phyloP scores from a whole-genome alignment of 139 green algal genomes.

The Bryopsis sp. region DNA sequence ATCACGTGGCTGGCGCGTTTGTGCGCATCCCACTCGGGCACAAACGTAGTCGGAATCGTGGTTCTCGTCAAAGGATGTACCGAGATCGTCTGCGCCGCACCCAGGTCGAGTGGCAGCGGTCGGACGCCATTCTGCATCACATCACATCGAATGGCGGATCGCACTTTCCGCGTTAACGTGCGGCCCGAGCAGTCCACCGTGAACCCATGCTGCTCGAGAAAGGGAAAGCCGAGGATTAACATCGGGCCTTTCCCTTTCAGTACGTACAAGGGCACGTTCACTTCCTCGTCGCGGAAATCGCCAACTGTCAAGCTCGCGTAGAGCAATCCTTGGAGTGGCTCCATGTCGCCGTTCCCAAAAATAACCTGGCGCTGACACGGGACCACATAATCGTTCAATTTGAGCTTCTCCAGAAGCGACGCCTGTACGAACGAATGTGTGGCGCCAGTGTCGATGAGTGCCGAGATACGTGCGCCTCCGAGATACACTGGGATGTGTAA shows the following conservation, averaged over 20 bases:
- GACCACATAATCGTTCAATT: not conserved
- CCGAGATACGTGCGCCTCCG: not conserved
- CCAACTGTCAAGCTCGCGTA: not conserved
- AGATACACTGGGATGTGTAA: constrained; percentile 1
- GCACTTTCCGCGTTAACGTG: too few relatives aligned
- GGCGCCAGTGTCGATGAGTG: constrained; percentile 3
- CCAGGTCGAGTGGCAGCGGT: too few relatives aligned
- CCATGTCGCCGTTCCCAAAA: not conserved
- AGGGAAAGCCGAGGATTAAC: constrained; percentile 2
- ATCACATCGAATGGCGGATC: too few relatives aligned
- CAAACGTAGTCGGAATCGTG: too few relatives aligned
- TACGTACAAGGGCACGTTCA: not conserved
- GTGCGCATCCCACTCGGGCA: too few relatives aligned
- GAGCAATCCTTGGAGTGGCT: not conserved
- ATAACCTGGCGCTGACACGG: not conserved
- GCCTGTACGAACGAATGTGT: constrained; percentile 1
- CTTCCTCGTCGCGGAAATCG: not conserved
- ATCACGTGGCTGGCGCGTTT: too few relatives aligned
- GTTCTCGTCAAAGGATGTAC: too few relatives aligned
- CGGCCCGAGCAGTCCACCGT: not conserved
- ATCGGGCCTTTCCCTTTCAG: constrained; percentile 5
- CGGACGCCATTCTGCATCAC: too few relatives aligned
- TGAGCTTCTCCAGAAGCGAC: not conserved
- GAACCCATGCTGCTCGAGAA: not conserved
- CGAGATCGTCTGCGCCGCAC: too few relatives aligned